A percentile compares a stretch with the other conserved stretches of the same genome.
Evolutionary conservation across 2,329 filamentous ascomycete genomes (phyloP).

Genomic region (Colletotrichum cuscutae): DNA sequence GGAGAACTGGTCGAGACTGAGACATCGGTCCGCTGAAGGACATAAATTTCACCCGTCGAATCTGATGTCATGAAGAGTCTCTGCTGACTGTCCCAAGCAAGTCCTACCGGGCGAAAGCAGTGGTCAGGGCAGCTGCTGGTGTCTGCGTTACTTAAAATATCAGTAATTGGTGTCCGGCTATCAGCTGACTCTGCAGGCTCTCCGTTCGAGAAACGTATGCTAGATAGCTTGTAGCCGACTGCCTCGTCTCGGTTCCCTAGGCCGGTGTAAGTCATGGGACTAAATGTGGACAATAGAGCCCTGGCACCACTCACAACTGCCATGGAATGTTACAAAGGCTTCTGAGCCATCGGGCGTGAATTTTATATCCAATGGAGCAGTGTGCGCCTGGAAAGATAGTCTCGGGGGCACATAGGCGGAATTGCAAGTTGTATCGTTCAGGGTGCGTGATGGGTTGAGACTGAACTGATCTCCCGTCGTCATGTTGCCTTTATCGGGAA

Average conservation of each 20-base stretch:
- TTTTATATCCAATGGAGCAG: conserved; percentile 72
- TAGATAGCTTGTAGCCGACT: conserved; percentile 57
- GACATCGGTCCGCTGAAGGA: conserved; percentile 42
- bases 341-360: conserved; percentile 65
- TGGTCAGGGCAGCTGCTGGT: conserved; percentile 54
- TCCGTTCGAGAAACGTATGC: conserved; percentile 53
- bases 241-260: conserved; percentile 53
- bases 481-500: conserved; percentile 52
- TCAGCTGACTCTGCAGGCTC: conserved; percentile 48
- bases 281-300: conserved; percentile 5
- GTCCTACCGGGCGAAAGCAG: conserved; percentile 65
- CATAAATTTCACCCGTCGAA: conserved; percentile 64
- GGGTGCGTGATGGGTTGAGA: conserved; percentile 41
- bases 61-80: conserved; percentile 65
- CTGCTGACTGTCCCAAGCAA: conserved; percentile 51
- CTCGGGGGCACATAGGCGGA: conserved; percentile 57
- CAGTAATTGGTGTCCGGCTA: conserved; percentile 58
- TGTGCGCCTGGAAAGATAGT: conserved; percentile 70
- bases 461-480: conserved; percentile 61
- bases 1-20: neutral
- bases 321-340: conserved; percentile 72
- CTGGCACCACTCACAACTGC: conserved; percentile 61
- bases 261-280: neutral
- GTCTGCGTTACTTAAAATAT: conserved; percentile 66
- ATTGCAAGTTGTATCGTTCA: conserved; percentile 57